Evolutionary conservation across 768 basidiomycete genomes (phyloP).

Genomic region (Hydnomerulius pinastri): DNA sequence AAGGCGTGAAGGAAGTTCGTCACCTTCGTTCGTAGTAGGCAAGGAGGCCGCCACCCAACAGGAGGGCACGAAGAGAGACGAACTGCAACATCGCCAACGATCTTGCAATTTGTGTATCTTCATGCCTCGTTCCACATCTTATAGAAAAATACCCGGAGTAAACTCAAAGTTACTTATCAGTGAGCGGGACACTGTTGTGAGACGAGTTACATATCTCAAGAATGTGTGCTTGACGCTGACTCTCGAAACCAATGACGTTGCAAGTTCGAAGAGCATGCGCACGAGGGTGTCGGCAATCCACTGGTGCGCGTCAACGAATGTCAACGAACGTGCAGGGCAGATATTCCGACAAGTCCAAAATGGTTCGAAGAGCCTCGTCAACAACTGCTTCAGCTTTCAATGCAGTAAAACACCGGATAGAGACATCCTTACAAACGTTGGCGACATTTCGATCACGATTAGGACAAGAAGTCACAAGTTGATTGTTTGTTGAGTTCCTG

Average conservation of each 20-base stretch:
- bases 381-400: neutral
- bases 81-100: conserved; percentile 5
- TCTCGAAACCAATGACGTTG: neutral
- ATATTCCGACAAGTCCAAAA: neutral
- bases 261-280: neutral
- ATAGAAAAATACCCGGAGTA: neutral
- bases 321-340: conserved; percentile 1
- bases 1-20: neutral
- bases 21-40: conserved; percentile 21
- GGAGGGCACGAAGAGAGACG: conserved; percentile 16
- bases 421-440: conserved; percentile 1
- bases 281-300: conserved; percentile 3
- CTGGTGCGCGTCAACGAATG: neutral
- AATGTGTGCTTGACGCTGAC: neutral
- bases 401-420: too few species aligned
- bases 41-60: conserved; percentile 22
- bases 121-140: neutral
- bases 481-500: too few species aligned
- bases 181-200: neutral
- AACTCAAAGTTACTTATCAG: neutral
- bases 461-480: too few species aligned
- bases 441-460: too few species aligned
- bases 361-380: neutral
- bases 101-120: neutral
- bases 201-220: neutral